phyloP scores from a whole-genome alignment of 805 yeast genomes.

The Candida qinlingensis region DNA sequence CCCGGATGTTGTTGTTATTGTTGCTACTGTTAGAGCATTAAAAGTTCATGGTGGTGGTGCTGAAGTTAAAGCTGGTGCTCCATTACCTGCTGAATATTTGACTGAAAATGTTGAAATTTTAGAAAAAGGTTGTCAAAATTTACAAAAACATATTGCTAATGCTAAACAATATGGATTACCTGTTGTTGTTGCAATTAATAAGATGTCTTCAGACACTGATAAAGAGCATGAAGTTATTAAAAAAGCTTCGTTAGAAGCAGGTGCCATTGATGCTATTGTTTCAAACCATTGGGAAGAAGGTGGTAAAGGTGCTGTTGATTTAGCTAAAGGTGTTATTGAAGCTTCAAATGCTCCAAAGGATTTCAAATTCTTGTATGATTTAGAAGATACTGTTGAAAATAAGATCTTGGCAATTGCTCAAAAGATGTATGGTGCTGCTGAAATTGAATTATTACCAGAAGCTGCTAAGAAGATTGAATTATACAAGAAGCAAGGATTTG shows the following conservation, averaged over 20 bases:
- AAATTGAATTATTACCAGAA: conserved; percentile 73
- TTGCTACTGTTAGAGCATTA: conserved; percentile 95
- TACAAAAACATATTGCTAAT: conserved; percentile 85
- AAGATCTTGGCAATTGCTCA: conserved; percentile 75
- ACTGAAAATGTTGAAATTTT: conserved; percentile 78
- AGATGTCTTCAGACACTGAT: conserved; percentile 74
- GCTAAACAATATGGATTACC: conserved; percentile 83
- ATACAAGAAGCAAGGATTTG: conserved; percentile 72
- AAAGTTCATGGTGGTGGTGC: conserved; percentile 97
- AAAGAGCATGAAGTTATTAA: conserved; percentile 78
- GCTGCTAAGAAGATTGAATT: conserved; percentile 71
- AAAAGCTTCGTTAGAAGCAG: conserved; percentile 80
- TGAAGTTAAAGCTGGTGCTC: conserved; percentile 89
- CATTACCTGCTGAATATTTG: conserved; percentile 75
- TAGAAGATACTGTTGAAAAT: conserved; percentile 67
- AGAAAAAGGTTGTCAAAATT: conserved; percentile 75
- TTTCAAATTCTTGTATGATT: conserved; percentile 64
- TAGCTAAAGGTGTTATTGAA: conserved; percentile 78
- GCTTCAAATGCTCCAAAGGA: conserved; percentile 51
- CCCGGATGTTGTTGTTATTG: conserved; percentile 90
- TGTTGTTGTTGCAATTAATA: conserved; percentile 91
- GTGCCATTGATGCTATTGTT: conserved; percentile 86
- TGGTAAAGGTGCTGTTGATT: conserved; percentile 80
- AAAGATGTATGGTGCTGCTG: conserved; percentile 90
- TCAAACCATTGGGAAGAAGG: conserved; percentile 96